Evolutionary conservation across 2,329 filamentous ascomycete genomes (phyloP).

Genomic region (Aspergillus eucalypticola): DNA sequence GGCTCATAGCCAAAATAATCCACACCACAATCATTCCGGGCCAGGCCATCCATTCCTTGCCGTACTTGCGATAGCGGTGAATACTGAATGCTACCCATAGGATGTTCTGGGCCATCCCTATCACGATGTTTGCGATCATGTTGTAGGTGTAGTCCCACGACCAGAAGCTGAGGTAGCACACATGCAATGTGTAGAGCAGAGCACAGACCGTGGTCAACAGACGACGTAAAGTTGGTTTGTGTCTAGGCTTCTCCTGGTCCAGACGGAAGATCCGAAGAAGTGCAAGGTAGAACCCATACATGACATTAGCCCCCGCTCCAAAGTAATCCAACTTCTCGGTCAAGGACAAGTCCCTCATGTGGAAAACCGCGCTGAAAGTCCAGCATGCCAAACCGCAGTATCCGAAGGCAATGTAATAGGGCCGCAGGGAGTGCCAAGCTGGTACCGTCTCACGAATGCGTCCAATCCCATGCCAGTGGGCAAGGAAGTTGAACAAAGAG

Average conservation of each 20-base stretch:
- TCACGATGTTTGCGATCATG: constrained; percentile 88
- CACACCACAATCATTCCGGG: constrained; percentile 88
- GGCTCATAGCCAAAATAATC: constrained; percentile 89
- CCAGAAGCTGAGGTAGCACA: constrained; percentile 81
- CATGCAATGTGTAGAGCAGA: constrained; percentile 70
- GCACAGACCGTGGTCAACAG: constrained; percentile 76
- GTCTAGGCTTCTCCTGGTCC: constrained; percentile 58
- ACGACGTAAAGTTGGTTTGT: constrained; percentile 59
- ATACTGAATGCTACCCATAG: constrained; percentile 87
- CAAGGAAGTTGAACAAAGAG: constrained; percentile 85
- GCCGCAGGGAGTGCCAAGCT: constrained; percentile 69
- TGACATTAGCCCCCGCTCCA: constrained; percentile 81
- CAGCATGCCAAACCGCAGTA: constrained; percentile 81
- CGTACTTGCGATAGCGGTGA: constrained; percentile 65
- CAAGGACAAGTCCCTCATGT: constrained; percentile 78
- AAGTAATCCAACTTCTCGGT: constrained; percentile 98
- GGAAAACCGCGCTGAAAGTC: constrained; percentile 88
- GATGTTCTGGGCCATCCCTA: constrained; percentile 76
- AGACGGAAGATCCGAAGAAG: constrained; percentile 80
- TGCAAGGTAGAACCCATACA: constrained; percentile 89
- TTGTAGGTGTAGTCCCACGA: constrained; percentile 97
- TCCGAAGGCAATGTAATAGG: constrained; percentile 78
- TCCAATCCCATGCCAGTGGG: constrained; percentile 75
- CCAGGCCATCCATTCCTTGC: constrained; percentile 79
- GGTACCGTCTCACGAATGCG: constrained; percentile 72